Evolutionary conservation across 2,329 filamentous ascomycete genomes (phyloP).

Genomic region (Fusarium aywerte): DNA sequence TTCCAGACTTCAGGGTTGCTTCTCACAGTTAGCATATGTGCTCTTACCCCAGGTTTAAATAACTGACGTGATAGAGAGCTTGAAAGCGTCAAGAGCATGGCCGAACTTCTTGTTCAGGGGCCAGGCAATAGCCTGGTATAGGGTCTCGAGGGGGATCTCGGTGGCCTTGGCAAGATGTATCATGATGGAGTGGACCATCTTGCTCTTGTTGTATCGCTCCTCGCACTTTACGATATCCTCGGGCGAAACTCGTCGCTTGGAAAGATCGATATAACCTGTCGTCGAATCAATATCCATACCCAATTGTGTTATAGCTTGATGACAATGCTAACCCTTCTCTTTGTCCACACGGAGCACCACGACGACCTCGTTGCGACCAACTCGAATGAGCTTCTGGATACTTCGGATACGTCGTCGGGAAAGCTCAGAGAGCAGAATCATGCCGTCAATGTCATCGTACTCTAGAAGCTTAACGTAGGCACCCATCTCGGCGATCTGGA

Average conservation of each 20-base stretch:
- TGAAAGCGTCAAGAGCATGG: constrained; percentile 97
- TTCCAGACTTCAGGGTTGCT: constrained; percentile 97
- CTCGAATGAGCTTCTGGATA: constrained; percentile 98
- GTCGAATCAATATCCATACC: constrained; percentile 40
- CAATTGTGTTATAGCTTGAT: constrained; percentile 19
- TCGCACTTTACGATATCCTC: constrained; percentile 99
- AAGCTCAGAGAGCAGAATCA: constrained; percentile 98
- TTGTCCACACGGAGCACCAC: constrained; percentile 99
- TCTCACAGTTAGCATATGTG: constrained; percentile 25
- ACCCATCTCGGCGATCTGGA: constrained; percentile 97
- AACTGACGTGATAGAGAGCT: constrained; percentile 93
- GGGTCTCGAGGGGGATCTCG: constrained; percentile 88
- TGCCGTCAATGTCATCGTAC: constrained; percentile 99
- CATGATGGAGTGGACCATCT: constrained; percentile 99
- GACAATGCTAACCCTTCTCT: constrained; percentile 79
- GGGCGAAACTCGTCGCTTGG: constrained; percentile 95
- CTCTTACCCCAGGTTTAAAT: neutral
- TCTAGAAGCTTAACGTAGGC: constrained; percentile 99
- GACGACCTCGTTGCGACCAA: constrained; percentile 97
- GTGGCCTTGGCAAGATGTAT: constrained; percentile 98
- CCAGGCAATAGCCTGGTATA: constrained; percentile 97
- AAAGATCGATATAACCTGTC: constrained; percentile 91
- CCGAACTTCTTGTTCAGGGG: constrained; percentile 98
- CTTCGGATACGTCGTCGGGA: constrained; percentile 97
- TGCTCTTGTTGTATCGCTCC: constrained; percentile 99